Evolutionary conservation across 1,284 basidiomycete species (phyloP).

Genomic region (Porogramme epimiltina): DNA sequence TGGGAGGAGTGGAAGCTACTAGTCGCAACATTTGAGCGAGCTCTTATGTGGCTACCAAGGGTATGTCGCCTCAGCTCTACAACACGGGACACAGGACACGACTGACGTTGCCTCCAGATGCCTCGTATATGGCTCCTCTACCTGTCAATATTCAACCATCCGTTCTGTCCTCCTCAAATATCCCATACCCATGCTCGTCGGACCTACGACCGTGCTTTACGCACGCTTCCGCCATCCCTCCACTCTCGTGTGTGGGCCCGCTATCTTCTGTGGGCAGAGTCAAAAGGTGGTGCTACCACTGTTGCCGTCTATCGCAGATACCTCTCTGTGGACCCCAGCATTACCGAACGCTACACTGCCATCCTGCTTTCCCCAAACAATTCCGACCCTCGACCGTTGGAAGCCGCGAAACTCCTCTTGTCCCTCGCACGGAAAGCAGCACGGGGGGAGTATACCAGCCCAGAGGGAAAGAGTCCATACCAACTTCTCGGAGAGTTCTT

Average conservation of each 20-base stretch:
- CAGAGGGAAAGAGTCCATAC: constrained; percentile 95
- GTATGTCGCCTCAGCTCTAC: constrained; percentile 51
- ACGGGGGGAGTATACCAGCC: constrained; percentile 82
- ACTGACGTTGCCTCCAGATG: constrained; percentile 52
- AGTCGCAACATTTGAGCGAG: constrained; percentile 88
- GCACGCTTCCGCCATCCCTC: constrained; percentile 93
- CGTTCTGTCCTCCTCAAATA: constrained; percentile 83
- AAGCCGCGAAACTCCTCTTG: constrained; percentile 91
- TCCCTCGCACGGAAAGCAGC: constrained; percentile 83
- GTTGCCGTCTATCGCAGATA: constrained; percentile 91
- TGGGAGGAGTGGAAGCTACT: constrained; percentile 95
- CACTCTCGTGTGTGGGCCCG: constrained; percentile 93
- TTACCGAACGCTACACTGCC: constrained; percentile 85
- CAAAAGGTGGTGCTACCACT: constrained; percentile 81
- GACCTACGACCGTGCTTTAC: constrained; percentile 93
- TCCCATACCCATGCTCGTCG: constrained; percentile 89
- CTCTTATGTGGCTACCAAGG: constrained; percentile 91
- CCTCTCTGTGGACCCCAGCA: constrained; percentile 79
- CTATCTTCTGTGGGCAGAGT: constrained; percentile 94
- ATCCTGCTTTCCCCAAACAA: constrained; percentile 72
- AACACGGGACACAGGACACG: constrained; percentile 6
- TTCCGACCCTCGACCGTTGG: constrained; percentile 79
- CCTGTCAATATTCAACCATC: constrained; percentile 88
- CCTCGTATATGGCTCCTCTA: constrained; percentile 96
- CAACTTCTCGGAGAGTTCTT: constrained; percentile 94